Base-by-base conservation (phyloP, 2,329 filamentous ascomycete species). In the Zopfia rhizophila region DNA sequence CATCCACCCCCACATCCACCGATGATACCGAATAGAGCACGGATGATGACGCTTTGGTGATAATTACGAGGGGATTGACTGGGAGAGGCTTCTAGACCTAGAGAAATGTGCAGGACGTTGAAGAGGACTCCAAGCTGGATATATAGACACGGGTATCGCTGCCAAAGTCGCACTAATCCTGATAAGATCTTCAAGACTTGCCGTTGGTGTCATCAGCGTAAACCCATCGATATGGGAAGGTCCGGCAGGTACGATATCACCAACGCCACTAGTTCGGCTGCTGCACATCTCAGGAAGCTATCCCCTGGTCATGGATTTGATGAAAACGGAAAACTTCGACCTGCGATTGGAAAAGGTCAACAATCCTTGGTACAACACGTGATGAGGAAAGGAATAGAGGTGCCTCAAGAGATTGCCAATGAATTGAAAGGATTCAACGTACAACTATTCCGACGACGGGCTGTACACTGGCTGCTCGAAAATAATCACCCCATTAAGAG, bases 61-160 rank as follows among this genome's bases (percentile, higher is more conserved):
- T 25, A 31, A 23, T 32, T 41, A 29, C 32, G 31, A 41, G 12
- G 38, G 37, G 19, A 19, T 41, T 18, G 37, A 47, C 21, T 47
- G 17, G 14, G 31, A 11, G 3, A 37, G 37, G 5, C 18, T 45
- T 8, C 12, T 35, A 7, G n/a, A 10, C 10, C 36, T 5, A 11
- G 17, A 7, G 13, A 35, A 35, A 31, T 31, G 29, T 16, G 6
- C 36, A 16, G n/a, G 7, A 25, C 29, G 2, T 23, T 25, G 16
- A 25, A 17, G 12, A 7, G 13, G 13, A 23, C 17, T 21, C 33
- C 33, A 14, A 25, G 18, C 22, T 27, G 19, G 40, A 13, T 44
- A 5, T 44, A 44, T 22, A 4, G 13, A 16, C 13, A 44, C 25
- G 32, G 40, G 17, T 45, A 45, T 17, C 35, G 42, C 12, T 25